Conservation (phyloP, 2,329 filamentous ascomycete species). For the Colletotrichum agaves region DNA sequence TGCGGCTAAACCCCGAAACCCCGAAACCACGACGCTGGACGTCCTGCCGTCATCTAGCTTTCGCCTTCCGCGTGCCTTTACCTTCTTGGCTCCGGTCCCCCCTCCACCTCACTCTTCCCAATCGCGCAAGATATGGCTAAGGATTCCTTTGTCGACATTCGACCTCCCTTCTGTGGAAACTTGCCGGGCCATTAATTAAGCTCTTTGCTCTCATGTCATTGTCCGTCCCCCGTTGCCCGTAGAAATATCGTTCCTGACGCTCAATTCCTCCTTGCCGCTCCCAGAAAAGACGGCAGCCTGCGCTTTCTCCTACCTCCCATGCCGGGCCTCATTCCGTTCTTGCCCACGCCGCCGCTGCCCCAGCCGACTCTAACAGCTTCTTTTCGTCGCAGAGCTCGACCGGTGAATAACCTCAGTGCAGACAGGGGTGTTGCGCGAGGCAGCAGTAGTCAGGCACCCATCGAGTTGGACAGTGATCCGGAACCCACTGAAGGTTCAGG, state of each 20-base stretch:
- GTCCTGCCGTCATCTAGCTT: conserved; percentile 31
- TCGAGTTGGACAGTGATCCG: conserved; percentile 29
- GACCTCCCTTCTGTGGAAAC: conserved; percentile 18
- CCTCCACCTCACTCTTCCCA: not conserved
- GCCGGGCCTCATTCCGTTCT: conserved; percentile 32
- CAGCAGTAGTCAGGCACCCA: conserved; percentile 32
- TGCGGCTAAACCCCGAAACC: conserved; percentile 18
- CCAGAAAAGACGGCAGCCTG: conserved; percentile 11
- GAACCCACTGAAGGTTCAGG: conserved; percentile 13
- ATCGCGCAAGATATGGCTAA: conserved; percentile 26
- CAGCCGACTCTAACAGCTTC: conserved; percentile 13
- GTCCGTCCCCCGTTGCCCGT: not conserved
- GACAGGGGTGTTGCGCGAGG: conserved; percentile 17
- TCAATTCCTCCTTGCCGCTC: not conserved
- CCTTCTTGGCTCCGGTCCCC: conserved; percentile 1
- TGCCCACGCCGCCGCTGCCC: conserved; percentile 31
- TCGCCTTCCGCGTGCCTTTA: conserved; percentile 14
- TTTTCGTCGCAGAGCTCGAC: not conserved
- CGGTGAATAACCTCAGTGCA: conserved; percentile 3
- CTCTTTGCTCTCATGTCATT: not conserved
- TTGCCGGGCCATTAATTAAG: conserved; percentile 26
- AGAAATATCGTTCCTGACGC: conserved; percentile 13
- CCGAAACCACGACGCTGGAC: conserved; percentile 31
- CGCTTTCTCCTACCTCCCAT: conserved; percentile 26
- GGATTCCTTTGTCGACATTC: conserved; percentile 19